Evolutionary conservation across 1,284 basidiomycete genomes (phyloP).

Genomic region (Moesziomyces parantarcticus): DNA sequence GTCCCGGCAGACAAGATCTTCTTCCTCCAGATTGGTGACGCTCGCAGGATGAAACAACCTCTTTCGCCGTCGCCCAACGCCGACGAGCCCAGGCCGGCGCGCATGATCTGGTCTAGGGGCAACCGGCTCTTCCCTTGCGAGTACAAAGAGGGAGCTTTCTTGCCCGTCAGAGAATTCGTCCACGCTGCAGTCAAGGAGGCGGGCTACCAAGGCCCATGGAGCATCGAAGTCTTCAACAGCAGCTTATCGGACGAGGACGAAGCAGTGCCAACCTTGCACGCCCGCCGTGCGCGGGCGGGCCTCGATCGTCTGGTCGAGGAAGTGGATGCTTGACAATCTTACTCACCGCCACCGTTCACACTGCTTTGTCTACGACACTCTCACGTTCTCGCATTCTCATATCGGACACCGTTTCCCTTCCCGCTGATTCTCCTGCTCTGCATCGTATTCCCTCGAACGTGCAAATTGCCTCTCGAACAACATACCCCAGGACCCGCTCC

Average conservation of each 20-base stretch:
- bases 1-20: conserved; percentile 62
- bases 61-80: conserved; percentile 56
- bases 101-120: conserved; percentile 68
- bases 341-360: too few species aligned
- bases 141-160: conserved; percentile 63
- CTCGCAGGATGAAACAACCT: conserved; percentile 41
- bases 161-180: conserved; percentile 66
- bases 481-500: not conserved
- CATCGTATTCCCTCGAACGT: too few species aligned
- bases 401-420: too few species aligned
- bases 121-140: conserved; percentile 68
- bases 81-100: conserved; percentile 63
- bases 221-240: conserved; percentile 68
- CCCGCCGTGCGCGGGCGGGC: conserved; percentile 51
- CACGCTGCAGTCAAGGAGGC: conserved; percentile 58
- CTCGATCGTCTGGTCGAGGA: conserved; percentile 41
- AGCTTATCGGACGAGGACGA: conserved; percentile 45
- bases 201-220: conserved; percentile 67
- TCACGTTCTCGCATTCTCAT: too few species aligned
- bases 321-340: conserved; percentile 20
- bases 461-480: not conserved
- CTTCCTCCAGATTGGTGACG: conserved; percentile 69
- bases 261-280: conserved; percentile 60
- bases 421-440: too few species aligned
- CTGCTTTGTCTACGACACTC: too few species aligned